Base-by-base conservation (phyloP, 179 eudicot species). In the Drosera spatulata region DNA sequence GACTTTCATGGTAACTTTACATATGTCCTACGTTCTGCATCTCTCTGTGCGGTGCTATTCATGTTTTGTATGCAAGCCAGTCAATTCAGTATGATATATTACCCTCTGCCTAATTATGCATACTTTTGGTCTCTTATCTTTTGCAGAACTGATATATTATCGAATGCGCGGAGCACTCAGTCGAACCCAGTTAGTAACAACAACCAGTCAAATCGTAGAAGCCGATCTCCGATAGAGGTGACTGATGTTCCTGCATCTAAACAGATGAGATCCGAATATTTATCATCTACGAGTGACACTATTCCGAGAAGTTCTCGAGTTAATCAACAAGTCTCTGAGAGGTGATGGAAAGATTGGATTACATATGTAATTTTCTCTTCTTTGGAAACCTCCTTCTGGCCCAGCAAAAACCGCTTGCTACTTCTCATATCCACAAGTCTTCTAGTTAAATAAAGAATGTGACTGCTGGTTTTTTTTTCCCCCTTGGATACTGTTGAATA, bases 181-280 rank as follows among this genome's bases (percentile, higher is more conserved):
- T 6, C 69, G 42, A 70, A 53, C 65, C 14, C 66, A 55, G 48
- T 61, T 3, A 47, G 61, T 53, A 60, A 58, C 61, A 65, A 54
- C 59, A 58, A 41, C 56, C 62, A 38, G 39, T 63, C 72, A 10
- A 65, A 63, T 63, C 45, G 66, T 54, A 54, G 63, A 52, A 62
- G 63, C 55, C 47, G 48, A 10, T 52, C 71, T 52, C 58, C 69
- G n/a, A 39, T 52, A 39, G 60, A 59, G 38, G 61, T 41, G 46
- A 65, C 58, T 7, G 75, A 67, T 61, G 51, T 60, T 42, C 45
- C 45, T 42, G 45, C 45, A 42, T 42, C 45, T 64, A 73, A 64
- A 61, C 66, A 68, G 55, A 66, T 66, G 10, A 72, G 71, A 58
- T 59, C 73, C 37, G 72, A 75, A 55, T 53, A 71, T 62, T 33